These are phyloP conservation scores for Protomyces inouyei DNA, from an alignment of 1,139 yeast species.

Conservation along the genomic window DNA sequence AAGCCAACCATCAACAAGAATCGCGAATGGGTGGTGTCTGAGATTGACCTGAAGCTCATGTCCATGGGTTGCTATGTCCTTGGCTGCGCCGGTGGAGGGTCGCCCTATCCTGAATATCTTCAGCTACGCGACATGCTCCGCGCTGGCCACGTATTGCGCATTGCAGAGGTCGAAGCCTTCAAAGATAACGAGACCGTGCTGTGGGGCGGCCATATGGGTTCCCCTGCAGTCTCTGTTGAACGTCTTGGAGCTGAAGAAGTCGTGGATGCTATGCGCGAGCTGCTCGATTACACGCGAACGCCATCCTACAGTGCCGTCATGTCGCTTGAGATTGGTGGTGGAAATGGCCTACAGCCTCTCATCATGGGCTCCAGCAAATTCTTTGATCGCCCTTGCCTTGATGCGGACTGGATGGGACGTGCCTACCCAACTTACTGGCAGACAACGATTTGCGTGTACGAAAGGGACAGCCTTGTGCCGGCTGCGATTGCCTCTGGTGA, in stretches of 20 bases:
- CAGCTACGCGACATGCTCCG: slow-evolving; percentile 41
- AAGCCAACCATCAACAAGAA: slow-evolving; percentile 40
- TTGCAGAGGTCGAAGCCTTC: slow-evolving; percentile 39
- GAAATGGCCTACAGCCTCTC: slow-evolving; percentile 45
- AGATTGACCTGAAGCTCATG: slow-evolving; percentile 44
- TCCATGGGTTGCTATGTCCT: slow-evolving; percentile 47
- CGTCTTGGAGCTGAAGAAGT: slow-evolving; percentile 37
- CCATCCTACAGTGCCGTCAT: slow-evolving; percentile 39
- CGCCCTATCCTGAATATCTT: slow-evolving; percentile 45
- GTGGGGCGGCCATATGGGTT: slow-evolving; percentile 45
- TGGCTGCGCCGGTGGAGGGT: slow-evolving; percentile 53
- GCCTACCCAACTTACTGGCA: slow-evolving; percentile 48
- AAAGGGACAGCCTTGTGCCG: slow-evolving; percentile 39
- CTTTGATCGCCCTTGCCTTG: slow-evolving; percentile 42
- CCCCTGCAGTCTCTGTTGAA: slow-evolving; percentile 39
- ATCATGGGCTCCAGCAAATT: slow-evolving; percentile 38
- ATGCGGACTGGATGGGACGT: slow-evolving; percentile 48
- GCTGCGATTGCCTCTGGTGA: slow-evolving; percentile 47
- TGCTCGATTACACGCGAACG: slow-evolving; percentile 38
- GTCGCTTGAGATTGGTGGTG: slow-evolving; percentile 47
- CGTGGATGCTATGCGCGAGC: slow-evolving; percentile 39
- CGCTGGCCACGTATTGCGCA: slow-evolving; percentile 40
- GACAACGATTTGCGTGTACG: slow-evolving; percentile 40
- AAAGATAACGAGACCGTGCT: slow-evolving; percentile 40
- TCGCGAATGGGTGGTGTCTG: slow-evolving; percentile 45